Evolutionary conservation across 2,329 filamentous ascomycete genomes (phyloP), one percentile per base, ranked within the genome.

Genomic region (Colletotrichum navitas): DNA sequence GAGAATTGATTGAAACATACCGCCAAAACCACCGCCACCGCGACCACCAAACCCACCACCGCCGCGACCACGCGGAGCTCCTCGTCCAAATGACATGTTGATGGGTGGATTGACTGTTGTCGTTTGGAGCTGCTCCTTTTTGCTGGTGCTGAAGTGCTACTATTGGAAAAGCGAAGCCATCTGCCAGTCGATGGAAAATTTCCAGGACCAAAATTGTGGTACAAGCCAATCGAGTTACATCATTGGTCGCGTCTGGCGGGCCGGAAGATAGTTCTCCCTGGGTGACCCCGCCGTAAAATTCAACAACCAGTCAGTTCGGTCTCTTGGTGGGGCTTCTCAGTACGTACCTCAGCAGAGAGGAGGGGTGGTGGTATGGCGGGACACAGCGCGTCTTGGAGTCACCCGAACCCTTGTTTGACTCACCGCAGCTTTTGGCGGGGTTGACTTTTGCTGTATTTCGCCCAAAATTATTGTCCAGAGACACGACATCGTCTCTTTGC

Each of bases 71-170:
- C 72, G 73, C 60, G 73, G 73, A 67, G 73, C 70, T 73, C 72
- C 72, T 73, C 70, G 72, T 65, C 71, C 71, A 60, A 74, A 74
- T 45, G 73, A 74, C 73, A 74, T 74, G 34, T 62, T 74, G 41
- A 64, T 68, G 54, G 47, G 45, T 68, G 58, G 49, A 47, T 69
- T 61, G 61, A 43, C 32, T 61, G 64, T 63, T 60, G 36, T 61
- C 32, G 52, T 73, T 54, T 56, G 59, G 59, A 73, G 62, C 72
- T 71, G 65, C 72, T 74, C 49, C 52, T 60, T 59, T 34, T 58
- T 60, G 62, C 66, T 69, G 41, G 39, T 64, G 51, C 51, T 58
- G 36, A 52, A 52, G 60, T 58, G 58, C 62, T 72, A 56, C 43
- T 63, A 61, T 64, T 63, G 39, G 18, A 36, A 71, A 66, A 63